Evolutionary conservation across 1,284 basidiomycete species (phyloP).

Genomic region (Naganishia cerealis): DNA sequence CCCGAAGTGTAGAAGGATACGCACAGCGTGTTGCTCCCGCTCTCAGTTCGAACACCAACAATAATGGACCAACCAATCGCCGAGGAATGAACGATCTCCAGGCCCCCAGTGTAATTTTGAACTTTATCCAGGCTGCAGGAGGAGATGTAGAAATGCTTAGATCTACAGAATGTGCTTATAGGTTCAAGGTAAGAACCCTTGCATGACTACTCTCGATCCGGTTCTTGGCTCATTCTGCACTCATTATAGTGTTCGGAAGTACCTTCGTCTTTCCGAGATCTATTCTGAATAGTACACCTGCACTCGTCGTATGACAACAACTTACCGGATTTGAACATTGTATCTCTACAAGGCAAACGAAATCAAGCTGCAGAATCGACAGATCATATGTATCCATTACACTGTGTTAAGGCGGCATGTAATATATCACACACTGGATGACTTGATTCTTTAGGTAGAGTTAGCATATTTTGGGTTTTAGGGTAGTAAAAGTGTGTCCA

Average conservation of each 20-base stretch:
- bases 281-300: conserved; percentile 21
- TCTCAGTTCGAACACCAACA: conserved; percentile 34
- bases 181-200: conserved; percentile 59
- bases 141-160: conserved; percentile 96
- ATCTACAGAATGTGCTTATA: conserved; percentile 95
- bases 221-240: not conserved
- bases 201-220: not conserved
- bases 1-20: conserved; percentile 92
- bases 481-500: not conserved
- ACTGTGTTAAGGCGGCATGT: conserved; percentile 9
- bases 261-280: conserved; percentile 33
- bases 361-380: conserved; percentile 1
- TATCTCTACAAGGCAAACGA: conserved; percentile 6
- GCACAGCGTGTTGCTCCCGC: conserved; percentile 63
- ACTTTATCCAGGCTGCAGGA: conserved; percentile 92
- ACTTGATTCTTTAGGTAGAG: not conserved
- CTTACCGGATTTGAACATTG: conserved; percentile 11
- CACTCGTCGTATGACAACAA: not conserved
- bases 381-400: conserved; percentile 17
- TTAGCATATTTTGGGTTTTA: conserved; percentile 22
- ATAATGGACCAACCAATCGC: conserved; percentile 16
- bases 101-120: conserved; percentile 76
- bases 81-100: conserved; percentile 13
- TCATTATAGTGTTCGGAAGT: conserved; percentile 34
- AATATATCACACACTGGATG: not conserved